Conservation (phyloP, 2,329 filamentous ascomycete species). For the Fusarium azukiicola region DNA sequence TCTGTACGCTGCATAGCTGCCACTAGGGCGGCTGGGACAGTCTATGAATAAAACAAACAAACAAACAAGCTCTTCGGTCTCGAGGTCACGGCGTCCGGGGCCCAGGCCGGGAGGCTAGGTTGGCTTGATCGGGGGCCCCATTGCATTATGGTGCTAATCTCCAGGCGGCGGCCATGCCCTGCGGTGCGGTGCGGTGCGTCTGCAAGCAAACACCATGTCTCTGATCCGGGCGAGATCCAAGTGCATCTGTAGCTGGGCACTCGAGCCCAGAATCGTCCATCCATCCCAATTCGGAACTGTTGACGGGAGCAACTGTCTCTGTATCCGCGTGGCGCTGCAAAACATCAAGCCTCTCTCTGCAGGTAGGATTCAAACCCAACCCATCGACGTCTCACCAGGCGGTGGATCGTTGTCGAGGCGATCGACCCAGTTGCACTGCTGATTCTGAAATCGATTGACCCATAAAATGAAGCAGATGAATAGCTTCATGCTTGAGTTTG, state of each 20-base stretch:
- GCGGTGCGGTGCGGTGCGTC: slow-evolving; percentile 9
- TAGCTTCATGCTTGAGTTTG: slow-evolving; percentile 23
- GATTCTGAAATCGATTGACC: neutral
- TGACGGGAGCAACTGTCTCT: slow-evolving; percentile 21
- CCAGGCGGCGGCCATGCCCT: slow-evolving; percentile 26
- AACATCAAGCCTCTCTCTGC: slow-evolving; percentile 25
- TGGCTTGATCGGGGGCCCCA: slow-evolving; percentile 35
- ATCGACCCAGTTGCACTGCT: slow-evolving; percentile 14
- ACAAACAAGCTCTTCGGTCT: neutral
- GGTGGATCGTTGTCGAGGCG: slow-evolving; percentile 43
- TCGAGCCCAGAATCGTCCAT: neutral
- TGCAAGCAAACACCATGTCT: slow-evolving; percentile 29
- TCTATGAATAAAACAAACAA: too few species aligned
- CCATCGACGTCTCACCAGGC: neutral
- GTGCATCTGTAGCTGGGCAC: slow-evolving; percentile 4
- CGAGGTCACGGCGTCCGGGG: slow-evolving; percentile 39
- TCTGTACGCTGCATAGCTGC: too few species aligned
- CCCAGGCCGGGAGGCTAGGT: slow-evolving; percentile 31
- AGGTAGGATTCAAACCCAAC: neutral
- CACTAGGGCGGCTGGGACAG: too few species aligned
- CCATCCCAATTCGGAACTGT: slow-evolving; percentile 7
- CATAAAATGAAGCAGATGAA: slow-evolving; percentile 19
- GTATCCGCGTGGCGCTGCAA: slow-evolving; percentile 13
- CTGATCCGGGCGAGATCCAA: slow-evolving; percentile 17
- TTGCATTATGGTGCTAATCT: slow-evolving; percentile 39